Evolutionary conservation across 768 basidiomycete genomes (phyloP).

Genomic region (Tulasnella sp.): DNA sequence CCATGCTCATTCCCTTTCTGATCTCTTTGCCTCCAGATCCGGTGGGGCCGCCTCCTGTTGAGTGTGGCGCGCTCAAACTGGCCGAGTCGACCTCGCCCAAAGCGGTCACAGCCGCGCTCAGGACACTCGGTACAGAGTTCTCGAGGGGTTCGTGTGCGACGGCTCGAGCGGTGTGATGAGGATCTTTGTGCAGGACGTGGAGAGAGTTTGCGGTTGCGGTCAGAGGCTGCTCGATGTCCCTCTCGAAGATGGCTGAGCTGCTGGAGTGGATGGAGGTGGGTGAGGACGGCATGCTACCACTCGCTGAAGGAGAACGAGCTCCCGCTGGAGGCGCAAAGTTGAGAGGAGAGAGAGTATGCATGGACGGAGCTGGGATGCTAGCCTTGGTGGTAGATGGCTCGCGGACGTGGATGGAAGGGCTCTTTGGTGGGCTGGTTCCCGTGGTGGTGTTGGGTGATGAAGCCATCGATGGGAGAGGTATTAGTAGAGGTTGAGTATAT

Average conservation of each 20-base stretch:
- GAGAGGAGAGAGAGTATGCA: slow-evolving; percentile 7
- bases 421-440: neutral
- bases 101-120: slow-evolving; percentile 20
- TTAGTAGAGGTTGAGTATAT: too few species aligned
- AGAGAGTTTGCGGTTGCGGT: neutral
- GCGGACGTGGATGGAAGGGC: slow-evolving; percentile 5
- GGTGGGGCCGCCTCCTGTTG: neutral
- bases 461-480: too few species aligned
- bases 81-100: slow-evolving; percentile 15
- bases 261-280: slow-evolving; percentile 22
- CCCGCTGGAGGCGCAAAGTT: slow-evolving; percentile 5
- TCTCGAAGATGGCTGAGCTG: slow-evolving; percentile 22
- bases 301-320: neutral
- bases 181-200: slow-evolving; percentile 11
- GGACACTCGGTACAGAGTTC: slow-evolving; percentile 16
- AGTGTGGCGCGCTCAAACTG: neutral
- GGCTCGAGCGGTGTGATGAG: slow-evolving; percentile 18
- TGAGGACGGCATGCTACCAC: slow-evolving; percentile 19
- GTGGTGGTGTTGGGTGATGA: neutral
- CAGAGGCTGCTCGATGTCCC: slow-evolving; percentile 18
- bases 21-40: neutral
- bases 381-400: neutral
- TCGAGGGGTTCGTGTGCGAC: slow-evolving; percentile 20
- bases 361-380: neutral
- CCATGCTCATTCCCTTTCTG: slow-evolving; percentile 4